These are phyloP conservation scores for Prillingera fragicola DNA, from an alignment of 1,284 basidiomycete genomes.

Conservation along the genomic window DNA sequence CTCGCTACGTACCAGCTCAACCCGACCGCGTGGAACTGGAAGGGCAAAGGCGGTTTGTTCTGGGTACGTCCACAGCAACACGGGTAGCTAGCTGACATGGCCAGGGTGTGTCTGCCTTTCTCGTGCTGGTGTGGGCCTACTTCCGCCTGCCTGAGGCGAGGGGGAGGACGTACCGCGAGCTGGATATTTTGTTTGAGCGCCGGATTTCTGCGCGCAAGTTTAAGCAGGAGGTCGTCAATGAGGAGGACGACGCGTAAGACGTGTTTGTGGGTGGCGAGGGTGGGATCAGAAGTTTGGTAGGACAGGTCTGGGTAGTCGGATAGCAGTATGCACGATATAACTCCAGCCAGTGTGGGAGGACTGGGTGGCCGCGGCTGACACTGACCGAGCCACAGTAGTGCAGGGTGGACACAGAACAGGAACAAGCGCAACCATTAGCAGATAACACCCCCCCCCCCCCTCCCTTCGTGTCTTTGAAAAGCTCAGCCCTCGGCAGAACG, in stretches of 20 bases:
- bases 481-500: too few relatives aligned
- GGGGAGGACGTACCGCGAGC: slow-evolving; percentile 42
- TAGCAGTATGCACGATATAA: too few relatives aligned
- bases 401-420: too few relatives aligned
- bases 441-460: too few relatives aligned
- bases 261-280: too few relatives aligned
- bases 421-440: too few relatives aligned
- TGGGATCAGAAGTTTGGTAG: too few relatives aligned
- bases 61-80: slow-evolving; percentile 29
- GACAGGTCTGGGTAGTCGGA: too few relatives aligned
- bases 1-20: slow-evolving; percentile 23
- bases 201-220: slow-evolving; percentile 41
- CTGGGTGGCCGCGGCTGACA: too few relatives aligned
- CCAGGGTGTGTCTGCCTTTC: slow-evolving; percentile 26
- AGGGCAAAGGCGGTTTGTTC: slow-evolving; percentile 29
- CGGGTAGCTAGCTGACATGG: background rate
- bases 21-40: slow-evolving; percentile 25
- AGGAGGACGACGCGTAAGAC: slow-evolving; percentile 21
- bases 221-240: slow-evolving; percentile 30
- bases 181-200: slow-evolving; percentile 42
- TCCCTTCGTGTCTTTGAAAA: too few relatives aligned
- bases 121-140: slow-evolving; percentile 23
- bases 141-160: slow-evolving; percentile 47
- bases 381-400: too few relatives aligned
- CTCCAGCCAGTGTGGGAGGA: too few relatives aligned